phyloP scores from a whole-genome alignment of 192 early-diverging fungal species.

The Coemansia sp. region DNA sequence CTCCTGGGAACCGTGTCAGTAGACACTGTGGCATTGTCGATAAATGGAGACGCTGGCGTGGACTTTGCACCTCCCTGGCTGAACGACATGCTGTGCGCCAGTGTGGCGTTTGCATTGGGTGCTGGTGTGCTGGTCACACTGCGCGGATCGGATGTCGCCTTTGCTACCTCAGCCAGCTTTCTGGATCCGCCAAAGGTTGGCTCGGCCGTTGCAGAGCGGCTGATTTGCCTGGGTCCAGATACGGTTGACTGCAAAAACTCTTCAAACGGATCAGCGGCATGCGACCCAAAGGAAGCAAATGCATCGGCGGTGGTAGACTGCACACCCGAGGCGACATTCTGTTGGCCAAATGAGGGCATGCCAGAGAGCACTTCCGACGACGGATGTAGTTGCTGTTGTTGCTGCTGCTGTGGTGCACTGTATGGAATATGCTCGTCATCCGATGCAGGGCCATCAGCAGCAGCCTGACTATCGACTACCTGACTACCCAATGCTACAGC shows the following conservation, averaged over 20 bases:
- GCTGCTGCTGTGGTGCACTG: constrained; percentile 4
- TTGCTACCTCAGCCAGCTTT: constrained; percentile 7
- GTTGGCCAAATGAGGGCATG: constrained; percentile 23
- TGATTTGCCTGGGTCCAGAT: constrained; percentile 3
- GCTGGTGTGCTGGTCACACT: constrained; percentile 51
- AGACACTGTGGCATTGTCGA: background rate
- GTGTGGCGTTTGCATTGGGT: constrained; percentile 11
- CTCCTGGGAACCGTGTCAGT: background rate
- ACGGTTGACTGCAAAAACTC: constrained; percentile 40
- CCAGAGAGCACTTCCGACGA: constrained; percentile 15
- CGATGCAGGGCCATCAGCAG: background rate
- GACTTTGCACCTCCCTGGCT: constrained; percentile 18
- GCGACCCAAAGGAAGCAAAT: constrained; percentile 51
- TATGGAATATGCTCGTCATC: background rate
- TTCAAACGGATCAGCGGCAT: constrained; percentile 47
- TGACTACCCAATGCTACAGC: constrained; percentile 21
- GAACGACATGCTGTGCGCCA: background rate
- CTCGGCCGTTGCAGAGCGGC: background rate
- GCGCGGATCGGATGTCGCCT: constrained; percentile 29
- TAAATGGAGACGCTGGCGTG: constrained; percentile 28
- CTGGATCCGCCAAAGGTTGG: background rate
- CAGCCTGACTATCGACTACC: background rate
- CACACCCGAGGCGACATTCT: background rate
- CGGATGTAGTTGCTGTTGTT: constrained; percentile 14
- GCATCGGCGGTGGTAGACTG: constrained; percentile 21